Base-by-base conservation (phyloP, 495 filamentous ascomycete genomes). In the Parachaetomium inaequale region DNA sequence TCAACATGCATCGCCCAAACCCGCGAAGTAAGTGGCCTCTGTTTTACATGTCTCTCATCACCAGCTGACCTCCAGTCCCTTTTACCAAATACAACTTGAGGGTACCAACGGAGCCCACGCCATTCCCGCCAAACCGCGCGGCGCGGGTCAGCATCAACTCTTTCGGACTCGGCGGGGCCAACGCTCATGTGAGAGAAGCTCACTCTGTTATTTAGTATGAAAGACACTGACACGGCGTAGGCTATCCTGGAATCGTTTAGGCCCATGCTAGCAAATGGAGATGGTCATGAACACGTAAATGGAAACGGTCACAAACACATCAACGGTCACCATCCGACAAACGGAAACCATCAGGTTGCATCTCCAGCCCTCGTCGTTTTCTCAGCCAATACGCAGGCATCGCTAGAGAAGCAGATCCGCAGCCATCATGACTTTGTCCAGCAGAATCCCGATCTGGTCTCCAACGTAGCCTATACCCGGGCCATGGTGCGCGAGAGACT, bases 161-260 rank as follows among this genome's bases (percentile, higher is more conserved):
- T 15, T 84, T 82, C 56, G 82, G 83, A 3, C 78, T 78, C 32
- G 82, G 82, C 0, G 82, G 83, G 7, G 62, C 79, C 32, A 63
- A 58, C 14, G 29, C 54, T 4, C 54, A 63, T 23, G n/a, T n/a
- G n/a, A n/a, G n/a, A n/a, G n/a, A n/a, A n/a, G n/a, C n/a, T n/a
- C n/a, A n/a, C n/a, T n/a, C n/a, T n/a, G n/a, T n/a, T n/a, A n/a
- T n/a, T n/a, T n/a, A n/a, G n/a, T n/a, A n/a, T n/a, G n/a, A n/a
- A n/a, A n/a, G n/a, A n/a, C n/a, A n/a, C n/a, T n/a, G n/a, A n/a
- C n/a, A n/a, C n/a, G n/a, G n/a, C n/a, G 26, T 58, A 62, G 29
- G 58, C n/a, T 52, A 1, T 11, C 12, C 36, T n/a, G n/a, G n/a
- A n/a, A n/a, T n/a, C n/a, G n/a, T n/a, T n/a, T n/a, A n/a, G n/a